These are phyloP conservation scores for Fusarium virguliforme DNA, from an alignment of 2,329 filamentous ascomycete genomes.

Conservation along the genomic window DNA sequence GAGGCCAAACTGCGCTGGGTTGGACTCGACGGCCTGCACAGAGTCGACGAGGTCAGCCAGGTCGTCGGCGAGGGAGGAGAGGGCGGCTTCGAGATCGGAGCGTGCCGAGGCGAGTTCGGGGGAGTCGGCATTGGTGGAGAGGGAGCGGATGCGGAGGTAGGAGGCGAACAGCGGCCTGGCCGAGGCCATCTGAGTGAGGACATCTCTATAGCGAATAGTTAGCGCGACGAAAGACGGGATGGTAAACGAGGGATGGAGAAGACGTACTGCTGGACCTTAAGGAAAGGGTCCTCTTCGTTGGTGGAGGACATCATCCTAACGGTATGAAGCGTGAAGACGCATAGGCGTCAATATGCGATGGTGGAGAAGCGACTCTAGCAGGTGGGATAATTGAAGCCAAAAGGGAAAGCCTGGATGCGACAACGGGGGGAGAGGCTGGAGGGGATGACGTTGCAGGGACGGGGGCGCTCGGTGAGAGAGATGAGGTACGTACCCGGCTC, in stretches of 20 bases:
- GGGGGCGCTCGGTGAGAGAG: constrained; percentile 32
- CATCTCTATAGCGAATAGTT: constrained; percentile 75
- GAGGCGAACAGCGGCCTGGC: constrained; percentile 92
- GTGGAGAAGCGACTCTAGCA: constrained; percentile 5
- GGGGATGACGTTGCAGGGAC: constrained; percentile 54
- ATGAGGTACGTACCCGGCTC: constrained; percentile 41
- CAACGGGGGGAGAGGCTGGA: constrained; percentile 36
- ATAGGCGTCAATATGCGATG: constrained; percentile 34
- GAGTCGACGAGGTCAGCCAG: constrained; percentile 90
- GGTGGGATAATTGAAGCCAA: constrained; percentile 15
- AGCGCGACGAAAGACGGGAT: constrained; percentile 18
- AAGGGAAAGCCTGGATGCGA: constrained; percentile 43
- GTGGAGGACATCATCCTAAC: constrained; percentile 77
- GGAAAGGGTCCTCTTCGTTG: constrained; percentile 79
- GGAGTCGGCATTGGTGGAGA: constrained; percentile 78
- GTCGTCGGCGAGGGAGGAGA: constrained; percentile 83
- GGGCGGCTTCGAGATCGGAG: constrained; percentile 76
- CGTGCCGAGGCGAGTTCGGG: constrained; percentile 89
- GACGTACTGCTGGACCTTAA: constrained; percentile 78
- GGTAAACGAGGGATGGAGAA: constrained; percentile 7
- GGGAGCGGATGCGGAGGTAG: constrained; percentile 94
- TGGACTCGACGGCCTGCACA: constrained; percentile 88
- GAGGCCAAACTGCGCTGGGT: constrained; percentile 90
- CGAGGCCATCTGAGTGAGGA: constrained; percentile 84
- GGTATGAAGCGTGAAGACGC: constrained; percentile 39